Conservation (phyloP, 768 basidiomycete species). For the Russula earlei region DNA sequence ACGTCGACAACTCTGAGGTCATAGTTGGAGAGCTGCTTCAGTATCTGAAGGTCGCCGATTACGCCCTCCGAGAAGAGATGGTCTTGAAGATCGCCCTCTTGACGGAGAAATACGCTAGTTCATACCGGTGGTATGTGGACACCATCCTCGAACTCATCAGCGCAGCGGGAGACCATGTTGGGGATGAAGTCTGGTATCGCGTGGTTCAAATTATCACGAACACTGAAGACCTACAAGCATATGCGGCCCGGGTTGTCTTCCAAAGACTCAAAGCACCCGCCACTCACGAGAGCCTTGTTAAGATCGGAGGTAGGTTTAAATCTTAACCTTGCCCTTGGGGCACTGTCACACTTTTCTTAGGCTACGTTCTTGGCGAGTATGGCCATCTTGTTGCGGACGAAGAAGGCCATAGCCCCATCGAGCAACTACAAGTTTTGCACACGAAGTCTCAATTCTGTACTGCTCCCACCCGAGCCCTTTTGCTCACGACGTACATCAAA, state of each 20-base stretch:
- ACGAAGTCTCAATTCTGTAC: conserved; percentile 92
- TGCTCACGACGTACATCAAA: conserved; percentile 97
- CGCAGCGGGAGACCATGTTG: conserved; percentile 96
- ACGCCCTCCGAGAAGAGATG: conserved; percentile 95
- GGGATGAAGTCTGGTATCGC: conserved; percentile 99
- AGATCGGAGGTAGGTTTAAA: conserved; percentile 73
- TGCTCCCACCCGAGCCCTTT: conserved; percentile 82
- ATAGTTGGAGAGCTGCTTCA: conserved; percentile 93
- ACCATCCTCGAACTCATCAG: conserved; percentile 94
- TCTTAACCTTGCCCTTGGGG: neutral
- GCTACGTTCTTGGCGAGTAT: conserved; percentile 96
- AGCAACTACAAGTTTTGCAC: conserved; percentile 90
- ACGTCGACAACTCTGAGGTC: conserved; percentile 89
- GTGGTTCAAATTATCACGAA: conserved; percentile 98
- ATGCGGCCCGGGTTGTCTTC: conserved; percentile 88
- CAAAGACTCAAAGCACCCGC: conserved; percentile 80
- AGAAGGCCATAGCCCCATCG: conserved; percentile 81
- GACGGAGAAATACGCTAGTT: conserved; percentile 97
- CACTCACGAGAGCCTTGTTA: conserved; percentile 88
- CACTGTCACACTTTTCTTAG: conserved; percentile 30
- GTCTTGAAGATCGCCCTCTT: conserved; percentile 97
- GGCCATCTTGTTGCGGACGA: conserved; percentile 97
- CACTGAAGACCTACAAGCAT: conserved; percentile 94
- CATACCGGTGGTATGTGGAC: conserved; percentile 99
- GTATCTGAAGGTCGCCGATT: conserved; percentile 94